Evolutionary conservation across 208 protist genomes (phyloP).

Genomic region (Leishmania turanica): DNA sequence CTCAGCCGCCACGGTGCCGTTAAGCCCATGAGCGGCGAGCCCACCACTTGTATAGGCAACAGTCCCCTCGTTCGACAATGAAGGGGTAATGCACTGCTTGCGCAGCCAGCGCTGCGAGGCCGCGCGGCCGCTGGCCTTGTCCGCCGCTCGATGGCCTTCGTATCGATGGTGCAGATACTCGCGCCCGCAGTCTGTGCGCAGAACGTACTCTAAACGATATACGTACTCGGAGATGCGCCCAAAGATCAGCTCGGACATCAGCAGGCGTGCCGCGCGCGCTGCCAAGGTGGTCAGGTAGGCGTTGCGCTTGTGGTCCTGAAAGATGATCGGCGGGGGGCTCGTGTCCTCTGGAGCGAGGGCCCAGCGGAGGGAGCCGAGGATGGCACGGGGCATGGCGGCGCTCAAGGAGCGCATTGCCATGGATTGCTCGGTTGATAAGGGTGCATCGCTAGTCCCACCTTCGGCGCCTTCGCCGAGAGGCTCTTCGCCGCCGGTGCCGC

Average conservation of each 20-base stretch:
- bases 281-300: conserved; percentile 43
- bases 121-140: not conserved
- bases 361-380: conserved; percentile 81
- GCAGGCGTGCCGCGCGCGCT: conserved; percentile 47
- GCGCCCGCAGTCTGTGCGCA: conserved; percentile 22
- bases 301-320: conserved; percentile 4
- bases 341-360: conserved; percentile 47
- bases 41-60: conserved; percentile 15
- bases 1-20: conserved; percentile 6
- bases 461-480: not conserved
- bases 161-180: not conserved
- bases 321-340: conserved; percentile 27
- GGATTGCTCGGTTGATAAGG: not conserved
- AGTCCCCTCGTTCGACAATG: conserved; percentile 17
- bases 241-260: conserved; percentile 58
- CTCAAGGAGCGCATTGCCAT: not conserved
- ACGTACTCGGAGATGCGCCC: conserved; percentile 67
- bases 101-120: conserved; percentile 1
- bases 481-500: conserved; percentile 5
- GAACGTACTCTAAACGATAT: conserved; percentile 48
- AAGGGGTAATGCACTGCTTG: conserved; percentile 7
- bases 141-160: not conserved
- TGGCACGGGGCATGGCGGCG: conserved; percentile 37
- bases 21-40: conserved; percentile 12
- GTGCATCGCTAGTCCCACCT: not conserved